Conservation (phyloP, 768 basidiomycete genomes). For the Baorangia bicolor region DNA sequence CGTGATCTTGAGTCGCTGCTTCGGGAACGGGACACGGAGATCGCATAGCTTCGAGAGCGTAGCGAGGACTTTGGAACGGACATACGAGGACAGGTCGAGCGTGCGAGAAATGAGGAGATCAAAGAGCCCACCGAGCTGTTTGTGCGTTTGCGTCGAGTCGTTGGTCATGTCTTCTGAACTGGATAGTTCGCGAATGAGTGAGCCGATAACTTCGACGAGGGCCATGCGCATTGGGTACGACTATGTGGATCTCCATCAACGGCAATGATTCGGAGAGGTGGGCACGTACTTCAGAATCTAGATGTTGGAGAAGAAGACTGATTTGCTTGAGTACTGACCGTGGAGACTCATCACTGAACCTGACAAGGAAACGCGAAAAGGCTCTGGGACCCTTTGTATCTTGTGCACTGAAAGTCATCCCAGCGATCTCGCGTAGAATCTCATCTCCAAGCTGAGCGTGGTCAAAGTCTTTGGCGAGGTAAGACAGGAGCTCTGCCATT, state of each 20-base stretch:
- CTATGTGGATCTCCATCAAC: slow-evolving; percentile 38
- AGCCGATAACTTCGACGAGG: slow-evolving; percentile 85
- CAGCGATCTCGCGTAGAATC: slow-evolving; percentile 82
- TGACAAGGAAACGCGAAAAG: slow-evolving; percentile 82
- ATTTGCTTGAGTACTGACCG: slow-evolving; percentile 87
- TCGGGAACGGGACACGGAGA: slow-evolving; percentile 77
- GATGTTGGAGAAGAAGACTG: slow-evolving; percentile 74
- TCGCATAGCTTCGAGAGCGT: slow-evolving; percentile 79
- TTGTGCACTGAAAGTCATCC: slow-evolving; percentile 70
- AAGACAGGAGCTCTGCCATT: slow-evolving; percentile 85
- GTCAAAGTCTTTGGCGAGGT: slow-evolving; percentile 84
- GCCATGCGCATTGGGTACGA: slow-evolving; percentile 97
- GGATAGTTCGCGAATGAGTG: slow-evolving; percentile 80
- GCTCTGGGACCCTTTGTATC: slow-evolving; percentile 87
- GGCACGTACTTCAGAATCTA: slow-evolving; percentile 84
- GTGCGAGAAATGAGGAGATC: slow-evolving; percentile 84
- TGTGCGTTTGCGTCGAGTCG: slow-evolving; percentile 48
- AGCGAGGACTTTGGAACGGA: slow-evolving; percentile 82
- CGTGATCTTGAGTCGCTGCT: slow-evolving; percentile 76
- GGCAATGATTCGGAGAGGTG: not conserved
- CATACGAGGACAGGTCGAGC: slow-evolving; percentile 86
- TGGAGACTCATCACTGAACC: slow-evolving; percentile 77
- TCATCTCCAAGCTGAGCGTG: slow-evolving; percentile 89
- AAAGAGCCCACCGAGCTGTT: slow-evolving; percentile 79
- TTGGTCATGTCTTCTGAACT: slow-evolving; percentile 47